Evolutionary conservation across 148 eudicot genomes (phyloP).

Genomic region (Suaeda aralocaspica): DNA sequence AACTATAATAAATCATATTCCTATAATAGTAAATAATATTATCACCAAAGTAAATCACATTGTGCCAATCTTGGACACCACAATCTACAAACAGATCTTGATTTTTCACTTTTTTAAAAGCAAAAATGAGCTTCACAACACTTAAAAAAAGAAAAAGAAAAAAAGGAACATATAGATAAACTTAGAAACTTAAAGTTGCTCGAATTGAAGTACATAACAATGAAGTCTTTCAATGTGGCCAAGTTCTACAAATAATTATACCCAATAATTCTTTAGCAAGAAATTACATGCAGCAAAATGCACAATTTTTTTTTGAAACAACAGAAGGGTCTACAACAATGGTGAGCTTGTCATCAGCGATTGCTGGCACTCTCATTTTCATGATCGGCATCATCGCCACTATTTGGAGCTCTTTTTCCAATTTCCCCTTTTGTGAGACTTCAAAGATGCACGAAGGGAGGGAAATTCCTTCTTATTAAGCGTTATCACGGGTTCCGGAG

Average conservation of each 20-base stretch:
- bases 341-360: constrained; percentile 12
- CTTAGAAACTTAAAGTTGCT: not conserved
- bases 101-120: no score
- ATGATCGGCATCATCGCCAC: not conserved
- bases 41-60: no score
- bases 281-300: constrained; percentile 1
- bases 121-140: no score
- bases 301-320: not conserved
- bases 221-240: not conserved
- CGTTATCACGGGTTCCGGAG: constrained; percentile 13
- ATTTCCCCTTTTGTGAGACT: constrained; percentile 11
- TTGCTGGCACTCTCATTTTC: constrained; percentile 5
- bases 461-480: constrained; percentile 34
- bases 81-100: no score
- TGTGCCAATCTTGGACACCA: no score
- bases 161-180: no score
- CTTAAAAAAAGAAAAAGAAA: no score
- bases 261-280: not conserved
- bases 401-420: constrained; percentile 5
- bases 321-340: constrained; percentile 5
- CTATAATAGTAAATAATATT: no score
- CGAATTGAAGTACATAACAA: not conserved
- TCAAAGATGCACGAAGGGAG: constrained; percentile 20
- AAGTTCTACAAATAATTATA: not conserved
- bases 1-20: no score